Evolutionary conservation across 2,329 filamentous ascomycete genomes (phyloP), one percentile per base, ranked within the genome.

Genomic region (Cercospora sojina): DNA sequence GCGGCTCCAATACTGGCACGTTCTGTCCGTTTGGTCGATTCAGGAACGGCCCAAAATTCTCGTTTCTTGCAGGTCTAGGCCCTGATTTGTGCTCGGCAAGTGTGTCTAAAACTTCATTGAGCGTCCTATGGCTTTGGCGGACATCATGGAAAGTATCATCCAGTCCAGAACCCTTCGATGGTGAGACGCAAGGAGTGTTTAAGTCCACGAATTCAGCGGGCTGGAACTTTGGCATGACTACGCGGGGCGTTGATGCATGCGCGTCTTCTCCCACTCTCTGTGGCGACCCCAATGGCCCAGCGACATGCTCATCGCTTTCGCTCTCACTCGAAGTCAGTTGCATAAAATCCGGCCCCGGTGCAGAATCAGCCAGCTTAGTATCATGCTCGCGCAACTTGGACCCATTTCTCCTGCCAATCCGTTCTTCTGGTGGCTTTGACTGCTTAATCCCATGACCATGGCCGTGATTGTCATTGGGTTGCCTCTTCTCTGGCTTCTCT

Each of bases 281-380:
- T 6, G 47, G 47, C 47, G 8, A 2, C 2, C 12, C 23, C 20
- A 12, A 53, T n/a, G 10, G 3, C 16, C 8, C 25, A 25, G 47
- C 23, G 12, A 53, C 29, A 23, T 13, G 47, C 23, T 32, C 58
- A 43, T 49, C 58, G 23, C n/a, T 38, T n/a, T 47, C 41, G 27
- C 38, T 60, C 5, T 60, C 38, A 10, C 20, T 49, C 32, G 60
- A 63, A 18, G 47, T 63, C 49, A 63, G 16, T 8, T 56, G 20
- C 60, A 63, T 63, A 25, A 63, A 63, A 35, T 57, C 51, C 8
- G 49, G 49, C 7, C 51, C 51, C 43, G 60, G 49, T 23, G 60
- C 60, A 57, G 5, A 57, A 5, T 29, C 59, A 38, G 20, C 12
- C 25, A 23, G 23, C 31, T 51, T 7, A 5, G 27, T 8, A 23